These are phyloP conservation scores for Quercus bicolor DNA, from an alignment of 306 rosid species.

Conservation along the genomic window DNA sequence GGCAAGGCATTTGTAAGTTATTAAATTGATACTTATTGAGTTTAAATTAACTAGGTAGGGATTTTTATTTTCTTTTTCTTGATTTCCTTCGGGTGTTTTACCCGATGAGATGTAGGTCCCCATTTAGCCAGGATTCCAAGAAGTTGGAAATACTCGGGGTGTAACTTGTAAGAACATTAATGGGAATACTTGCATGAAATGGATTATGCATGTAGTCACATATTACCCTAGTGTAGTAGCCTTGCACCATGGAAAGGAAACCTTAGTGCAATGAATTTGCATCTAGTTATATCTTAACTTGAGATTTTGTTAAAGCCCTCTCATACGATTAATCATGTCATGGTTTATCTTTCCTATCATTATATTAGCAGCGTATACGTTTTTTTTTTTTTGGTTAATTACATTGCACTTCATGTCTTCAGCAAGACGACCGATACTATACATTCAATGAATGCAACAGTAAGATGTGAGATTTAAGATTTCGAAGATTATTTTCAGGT, in stretches of 20 bases:
- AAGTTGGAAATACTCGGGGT: slow-evolving; percentile 24
- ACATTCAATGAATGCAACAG: no score
- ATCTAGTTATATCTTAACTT: no score
- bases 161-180: slow-evolving; percentile 25
- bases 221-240: not conserved
- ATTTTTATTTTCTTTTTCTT: slow-evolving; percentile 13
- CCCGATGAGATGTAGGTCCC: not conserved
- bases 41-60: slow-evolving; percentile 24
- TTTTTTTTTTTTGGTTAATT: no score
- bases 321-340: no score
- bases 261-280: no score
- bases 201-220: not conserved
- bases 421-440: no score
- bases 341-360: no score
- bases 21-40: slow-evolving; percentile 24
- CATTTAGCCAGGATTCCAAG: not conserved
- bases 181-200: not conserved
- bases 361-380: no score
- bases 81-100: slow-evolving; percentile 2
- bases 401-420: no score
- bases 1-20: slow-evolving; percentile 30
- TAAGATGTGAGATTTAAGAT: no score
- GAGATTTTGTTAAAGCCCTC: no score
- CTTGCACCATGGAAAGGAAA: not conserved
- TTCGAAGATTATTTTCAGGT: no score